Conservation (phyloP, 306 rosid genomes). For the Luffa acutangula region DNA sequence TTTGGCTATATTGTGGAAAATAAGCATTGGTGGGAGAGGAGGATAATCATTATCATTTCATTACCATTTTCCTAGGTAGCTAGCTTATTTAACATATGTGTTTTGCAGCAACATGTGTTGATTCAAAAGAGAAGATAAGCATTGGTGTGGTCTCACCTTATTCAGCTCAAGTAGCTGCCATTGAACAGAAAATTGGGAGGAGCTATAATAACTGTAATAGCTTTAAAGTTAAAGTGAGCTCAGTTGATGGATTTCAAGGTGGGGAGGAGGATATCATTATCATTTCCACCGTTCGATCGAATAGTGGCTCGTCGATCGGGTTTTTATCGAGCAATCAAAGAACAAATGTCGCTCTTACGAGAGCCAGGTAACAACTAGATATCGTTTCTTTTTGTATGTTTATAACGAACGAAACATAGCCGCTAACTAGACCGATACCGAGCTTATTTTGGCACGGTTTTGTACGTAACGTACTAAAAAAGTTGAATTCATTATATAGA, state of each 20-base stretch:
- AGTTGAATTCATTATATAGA: slow-evolving; percentile 10
- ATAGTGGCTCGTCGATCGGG: slow-evolving; percentile 20
- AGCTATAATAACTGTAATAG: slow-evolving; percentile 22
- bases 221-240: slow-evolving; percentile 48
- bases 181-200: slow-evolving; percentile 33
- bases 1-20: too few relatives aligned
- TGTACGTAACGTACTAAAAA: too few relatives aligned
- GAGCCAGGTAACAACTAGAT: slow-evolving; percentile 43
- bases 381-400: neutral
- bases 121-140: slow-evolving; percentile 23
- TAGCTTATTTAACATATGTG: neutral
- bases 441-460: too few relatives aligned
- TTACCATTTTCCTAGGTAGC: too few relatives aligned
- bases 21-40: too few relatives aligned
- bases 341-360: slow-evolving; percentile 63
- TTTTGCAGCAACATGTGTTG: slow-evolving; percentile 35
- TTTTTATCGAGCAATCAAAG: slow-evolving; percentile 46
- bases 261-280: slow-evolving; percentile 66
- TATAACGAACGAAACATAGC: neutral
- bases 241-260: slow-evolving; percentile 78
- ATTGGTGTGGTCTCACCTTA: slow-evolving; percentile 76
- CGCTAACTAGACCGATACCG: neutral
- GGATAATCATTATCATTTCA: too few relatives aligned
- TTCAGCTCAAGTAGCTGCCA: slow-evolving; percentile 56
- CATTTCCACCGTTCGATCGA: slow-evolving; percentile 55